phyloP scores from a whole-genome alignment of 495 filamentous ascomycete species.

The Penicillium ochrochloron region DNA sequence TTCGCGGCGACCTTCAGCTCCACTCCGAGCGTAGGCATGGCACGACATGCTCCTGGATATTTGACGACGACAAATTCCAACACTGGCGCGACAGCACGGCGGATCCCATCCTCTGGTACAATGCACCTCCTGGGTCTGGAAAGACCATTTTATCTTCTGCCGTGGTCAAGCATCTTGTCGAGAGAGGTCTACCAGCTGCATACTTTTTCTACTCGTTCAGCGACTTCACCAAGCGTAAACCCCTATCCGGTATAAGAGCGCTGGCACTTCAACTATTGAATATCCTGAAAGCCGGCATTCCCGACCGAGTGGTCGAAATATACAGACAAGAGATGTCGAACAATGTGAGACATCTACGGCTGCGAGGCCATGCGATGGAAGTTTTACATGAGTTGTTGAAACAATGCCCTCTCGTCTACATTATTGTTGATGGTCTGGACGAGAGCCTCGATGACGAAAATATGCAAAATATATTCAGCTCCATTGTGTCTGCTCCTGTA shows the following conservation, averaged over 20 bases:
- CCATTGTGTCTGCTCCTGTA: background rate
- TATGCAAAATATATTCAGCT: background rate
- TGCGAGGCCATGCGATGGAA: background rate
- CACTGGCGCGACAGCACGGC: background rate
- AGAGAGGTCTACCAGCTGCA: background rate
- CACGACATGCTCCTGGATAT: slow-evolving; percentile 1
- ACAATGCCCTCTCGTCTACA: slow-evolving; percentile 1
- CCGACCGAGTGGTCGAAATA: background rate
- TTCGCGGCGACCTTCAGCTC: background rate
- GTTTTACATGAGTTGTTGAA: background rate
- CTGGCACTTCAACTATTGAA: background rate
- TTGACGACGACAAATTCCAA: background rate
- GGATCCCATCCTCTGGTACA: background rate
- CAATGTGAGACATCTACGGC: background rate
- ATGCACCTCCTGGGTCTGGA: background rate
- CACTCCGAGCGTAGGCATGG: background rate
- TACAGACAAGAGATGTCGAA: background rate
- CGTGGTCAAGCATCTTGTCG: background rate
- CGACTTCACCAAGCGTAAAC: background rate
- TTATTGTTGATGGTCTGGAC: background rate
- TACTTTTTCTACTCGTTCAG: slow-evolving; percentile 5
- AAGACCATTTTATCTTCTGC: background rate
- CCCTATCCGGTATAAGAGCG: background rate
- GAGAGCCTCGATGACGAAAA: slow-evolving; percentile 1
- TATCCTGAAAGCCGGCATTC: background rate